Percentiles rank a stretch among this genome's conserved stretches.
Evolutionary conservation across 768 basidiomycete genomes (phyloP).

Genomic region (Thelephora ganbajun): DNA sequence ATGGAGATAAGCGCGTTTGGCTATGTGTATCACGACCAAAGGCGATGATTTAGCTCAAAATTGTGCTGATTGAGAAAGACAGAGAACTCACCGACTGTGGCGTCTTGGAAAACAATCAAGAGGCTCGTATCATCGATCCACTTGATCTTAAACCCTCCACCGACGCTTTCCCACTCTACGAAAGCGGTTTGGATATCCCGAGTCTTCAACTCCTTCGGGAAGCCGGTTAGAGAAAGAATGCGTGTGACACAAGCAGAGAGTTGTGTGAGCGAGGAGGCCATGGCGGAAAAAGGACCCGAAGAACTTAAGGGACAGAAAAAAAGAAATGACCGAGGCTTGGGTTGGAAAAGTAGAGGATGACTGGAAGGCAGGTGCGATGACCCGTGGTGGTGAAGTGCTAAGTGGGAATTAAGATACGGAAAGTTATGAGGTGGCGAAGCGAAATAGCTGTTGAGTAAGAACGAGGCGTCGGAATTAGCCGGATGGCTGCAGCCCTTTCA

Average conservation of each 20-base stretch:
- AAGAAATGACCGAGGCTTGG: not conserved
- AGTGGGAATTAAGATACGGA: conserved; percentile 9
- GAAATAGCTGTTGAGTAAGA: conserved; percentile 8
- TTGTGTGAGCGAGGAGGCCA: conserved; percentile 64
- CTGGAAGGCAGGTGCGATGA: too few species aligned
- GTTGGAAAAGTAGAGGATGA: not conserved
- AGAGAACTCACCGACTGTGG: conserved; percentile 62
- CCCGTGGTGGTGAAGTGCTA: conserved; percentile 3
- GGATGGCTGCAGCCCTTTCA: not conserved
- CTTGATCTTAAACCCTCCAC: conserved; percentile 96
- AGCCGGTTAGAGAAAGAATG: conserved; percentile 85
- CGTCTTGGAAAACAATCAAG: conserved; percentile 87
- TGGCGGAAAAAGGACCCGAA: conserved; percentile 16
- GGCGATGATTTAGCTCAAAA: not conserved
- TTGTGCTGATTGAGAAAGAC: not conserved
- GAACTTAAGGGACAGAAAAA: not conserved
- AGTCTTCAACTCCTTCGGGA: conserved; percentile 92
- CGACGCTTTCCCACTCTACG: conserved; percentile 71
- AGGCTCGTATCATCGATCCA: conserved; percentile 97
- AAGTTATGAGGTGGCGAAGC: conserved; percentile 5
- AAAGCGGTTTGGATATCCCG: conserved; percentile 91
- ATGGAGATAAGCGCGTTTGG: conserved; percentile 90
- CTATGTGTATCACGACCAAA: conserved; percentile 25
- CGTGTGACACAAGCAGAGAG: conserved; percentile 93
- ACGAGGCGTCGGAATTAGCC: conserved; percentile 9